Evolutionary conservation across 495 filamentous ascomycete genomes (phyloP).

Genomic region (Penicillium waksmanii): DNA sequence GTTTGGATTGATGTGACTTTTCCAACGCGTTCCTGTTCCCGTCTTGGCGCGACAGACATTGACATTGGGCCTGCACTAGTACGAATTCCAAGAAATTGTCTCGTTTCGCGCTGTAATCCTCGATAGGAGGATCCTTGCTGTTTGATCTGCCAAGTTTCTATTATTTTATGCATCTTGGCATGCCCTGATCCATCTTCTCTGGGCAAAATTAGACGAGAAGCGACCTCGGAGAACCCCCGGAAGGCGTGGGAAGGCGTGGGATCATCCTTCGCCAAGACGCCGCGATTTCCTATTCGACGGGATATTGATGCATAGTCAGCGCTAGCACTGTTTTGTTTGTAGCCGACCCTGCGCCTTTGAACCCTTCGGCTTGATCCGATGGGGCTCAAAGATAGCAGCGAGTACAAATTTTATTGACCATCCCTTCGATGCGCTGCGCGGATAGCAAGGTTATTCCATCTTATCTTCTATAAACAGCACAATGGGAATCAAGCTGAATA

Average conservation of each 20-base stretch:
- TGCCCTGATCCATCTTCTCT: background rate
- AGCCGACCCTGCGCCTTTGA: background rate
- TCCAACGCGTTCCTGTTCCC: no score
- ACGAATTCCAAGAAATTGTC: no score
- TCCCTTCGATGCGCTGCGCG: background rate
- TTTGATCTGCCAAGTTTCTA: background rate
- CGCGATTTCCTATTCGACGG: conserved; percentile 7
- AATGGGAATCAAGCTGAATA: background rate
- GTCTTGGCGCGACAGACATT: no score
- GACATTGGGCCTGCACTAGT: no score
- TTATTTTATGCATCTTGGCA: conserved; percentile 7
- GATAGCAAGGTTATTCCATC: background rate
- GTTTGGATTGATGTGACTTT: no score
- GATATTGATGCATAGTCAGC: background rate
- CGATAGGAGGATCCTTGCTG: background rate
- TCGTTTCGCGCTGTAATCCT: background rate
- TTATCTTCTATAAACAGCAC: background rate
- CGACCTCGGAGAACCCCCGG: background rate
- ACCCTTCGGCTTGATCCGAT: conserved; percentile 10
- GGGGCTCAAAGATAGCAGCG: background rate
- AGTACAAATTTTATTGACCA: background rate
- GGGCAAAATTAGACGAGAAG: conserved; percentile 11
- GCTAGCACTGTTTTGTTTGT: conserved; percentile 1
- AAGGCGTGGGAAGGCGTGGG: background rate
- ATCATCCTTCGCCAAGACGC: conserved; percentile 5